These are phyloP conservation scores for Dalbergia oliveri DNA, from an alignment of 306 rosid genomes.

Conservation along the genomic window DNA sequence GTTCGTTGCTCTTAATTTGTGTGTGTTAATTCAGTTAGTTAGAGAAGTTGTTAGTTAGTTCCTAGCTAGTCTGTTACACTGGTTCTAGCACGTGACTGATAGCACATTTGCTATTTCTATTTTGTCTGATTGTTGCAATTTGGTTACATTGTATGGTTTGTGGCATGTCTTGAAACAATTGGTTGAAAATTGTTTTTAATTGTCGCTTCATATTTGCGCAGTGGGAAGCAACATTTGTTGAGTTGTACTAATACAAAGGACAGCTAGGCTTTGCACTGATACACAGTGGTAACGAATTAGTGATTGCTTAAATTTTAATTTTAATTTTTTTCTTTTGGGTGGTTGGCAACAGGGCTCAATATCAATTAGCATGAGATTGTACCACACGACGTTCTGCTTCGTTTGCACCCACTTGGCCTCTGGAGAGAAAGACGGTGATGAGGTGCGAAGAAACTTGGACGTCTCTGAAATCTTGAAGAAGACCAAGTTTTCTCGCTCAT, in stretches of 20 bases:
- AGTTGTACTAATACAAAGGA: too few relatives aligned
- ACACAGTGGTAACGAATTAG: too few relatives aligned
- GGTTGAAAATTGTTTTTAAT: background rate
- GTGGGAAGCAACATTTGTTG: too few relatives aligned
- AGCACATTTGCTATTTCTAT: background rate
- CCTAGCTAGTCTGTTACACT: too few relatives aligned
- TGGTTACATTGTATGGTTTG: background rate
- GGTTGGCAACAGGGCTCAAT: conserved; percentile 69
- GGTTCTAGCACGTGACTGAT: too few relatives aligned
- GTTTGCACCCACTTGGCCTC: conserved; percentile 94
- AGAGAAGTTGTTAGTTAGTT: too few relatives aligned
- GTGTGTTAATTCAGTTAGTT: too few relatives aligned
- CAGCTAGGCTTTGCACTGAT: too few relatives aligned
- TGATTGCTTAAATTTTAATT: conserved; percentile 12
- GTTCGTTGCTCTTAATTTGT: conserved; percentile 41
- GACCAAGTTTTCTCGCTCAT: conserved; percentile 70
- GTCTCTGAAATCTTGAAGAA: conserved; percentile 79
- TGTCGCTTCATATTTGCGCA: background rate
- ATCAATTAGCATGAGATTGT: conserved; percentile 85
- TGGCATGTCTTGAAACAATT: background rate
- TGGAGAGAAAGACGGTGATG: conserved; percentile 92
- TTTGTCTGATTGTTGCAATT: background rate
- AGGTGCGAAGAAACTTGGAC: conserved; percentile 72
- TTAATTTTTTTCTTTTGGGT: background rate
- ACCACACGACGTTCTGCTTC: conserved; percentile 74